These are phyloP conservation scores for Plasmodium vinckei DNA, from an alignment of 169 alveolate genomes.

Conservation along the genomic window DNA sequence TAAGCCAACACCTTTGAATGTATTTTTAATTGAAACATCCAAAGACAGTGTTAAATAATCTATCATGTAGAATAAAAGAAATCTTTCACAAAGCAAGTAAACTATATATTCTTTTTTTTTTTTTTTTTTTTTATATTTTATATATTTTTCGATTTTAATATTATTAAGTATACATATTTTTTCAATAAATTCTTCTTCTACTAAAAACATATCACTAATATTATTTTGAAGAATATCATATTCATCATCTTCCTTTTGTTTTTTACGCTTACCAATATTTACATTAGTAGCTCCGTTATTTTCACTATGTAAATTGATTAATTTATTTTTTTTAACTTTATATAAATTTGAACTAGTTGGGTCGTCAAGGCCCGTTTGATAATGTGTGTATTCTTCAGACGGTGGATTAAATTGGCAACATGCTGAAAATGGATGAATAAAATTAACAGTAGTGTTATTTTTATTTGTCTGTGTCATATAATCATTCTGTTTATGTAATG, in stretches of 20 bases:
- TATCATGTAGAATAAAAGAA: slow-evolving; percentile 62
- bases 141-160: slow-evolving; percentile 47
- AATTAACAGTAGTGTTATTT: not conserved
- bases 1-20: slow-evolving; percentile 53
- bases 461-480: not conserved
- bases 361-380: not conserved
- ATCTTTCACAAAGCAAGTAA: slow-evolving; percentile 59
- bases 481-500: not conserved
- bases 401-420: not conserved
- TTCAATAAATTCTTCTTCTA: slow-evolving; percentile 62
- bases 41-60: slow-evolving; percentile 65
- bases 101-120: slow-evolving; percentile 66
- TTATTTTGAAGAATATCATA: slow-evolving; percentile 17
- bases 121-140: slow-evolving; percentile 64
- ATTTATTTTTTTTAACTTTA: not conserved
- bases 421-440: not conserved
- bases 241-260: not conserved
- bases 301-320: not conserved
- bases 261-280: not conserved
- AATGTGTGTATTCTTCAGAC: not conserved
- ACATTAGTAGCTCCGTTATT: not conserved
- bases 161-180: slow-evolving; percentile 64
- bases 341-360: not conserved
- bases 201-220: slow-evolving; percentile 38
- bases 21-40: slow-evolving; percentile 59